Conservation (phyloP, 148 eudicot genomes). For the Rhododendron williamsianum region DNA sequence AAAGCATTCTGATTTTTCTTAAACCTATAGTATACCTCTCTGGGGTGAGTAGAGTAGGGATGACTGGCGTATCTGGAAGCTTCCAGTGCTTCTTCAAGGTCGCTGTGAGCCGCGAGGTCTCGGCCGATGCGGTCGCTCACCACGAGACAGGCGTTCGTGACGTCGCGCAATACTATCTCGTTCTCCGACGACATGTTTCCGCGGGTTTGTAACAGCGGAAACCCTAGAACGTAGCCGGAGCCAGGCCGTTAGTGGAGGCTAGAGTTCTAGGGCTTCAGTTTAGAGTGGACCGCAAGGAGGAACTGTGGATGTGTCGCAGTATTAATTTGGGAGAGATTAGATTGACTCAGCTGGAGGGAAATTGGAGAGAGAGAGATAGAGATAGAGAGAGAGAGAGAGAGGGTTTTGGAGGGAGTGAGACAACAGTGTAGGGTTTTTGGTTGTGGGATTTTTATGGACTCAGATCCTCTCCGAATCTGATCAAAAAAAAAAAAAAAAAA, state of each 20-base stretch:
- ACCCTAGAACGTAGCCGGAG: background rate
- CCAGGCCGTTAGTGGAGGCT: background rate
- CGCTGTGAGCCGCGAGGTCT: slow-evolving; percentile 56
- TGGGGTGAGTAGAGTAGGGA: slow-evolving; percentile 82
- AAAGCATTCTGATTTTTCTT: background rate
- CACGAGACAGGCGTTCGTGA: slow-evolving; percentile 65
- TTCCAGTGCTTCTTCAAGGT: slow-evolving; percentile 80
- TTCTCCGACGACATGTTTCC: slow-evolving; percentile 37
- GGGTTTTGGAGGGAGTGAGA: slow-evolving; percentile 10
- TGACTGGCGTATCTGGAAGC: slow-evolving; percentile 89
- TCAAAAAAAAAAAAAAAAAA: too few relatives aligned
- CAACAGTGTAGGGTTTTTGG: slow-evolving; percentile 17
- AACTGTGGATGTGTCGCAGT: background rate
- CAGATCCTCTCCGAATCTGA: too few relatives aligned
- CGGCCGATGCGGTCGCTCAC: slow-evolving; percentile 81
- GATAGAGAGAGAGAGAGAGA: background rate
- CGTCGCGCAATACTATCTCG: slow-evolving; percentile 75
- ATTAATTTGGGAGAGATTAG: background rate
- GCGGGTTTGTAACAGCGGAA: background rate
- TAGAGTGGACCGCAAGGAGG: background rate
- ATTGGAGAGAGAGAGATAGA: background rate
- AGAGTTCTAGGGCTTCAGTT: slow-evolving; percentile 14
- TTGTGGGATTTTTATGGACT: too few relatives aligned
- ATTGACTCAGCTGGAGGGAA: background rate
- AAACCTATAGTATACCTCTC: slow-evolving; percentile 49